Base-by-base conservation (phyloP, 2,329 filamentous ascomycete species). In the Chaetomium globosum region DNA sequence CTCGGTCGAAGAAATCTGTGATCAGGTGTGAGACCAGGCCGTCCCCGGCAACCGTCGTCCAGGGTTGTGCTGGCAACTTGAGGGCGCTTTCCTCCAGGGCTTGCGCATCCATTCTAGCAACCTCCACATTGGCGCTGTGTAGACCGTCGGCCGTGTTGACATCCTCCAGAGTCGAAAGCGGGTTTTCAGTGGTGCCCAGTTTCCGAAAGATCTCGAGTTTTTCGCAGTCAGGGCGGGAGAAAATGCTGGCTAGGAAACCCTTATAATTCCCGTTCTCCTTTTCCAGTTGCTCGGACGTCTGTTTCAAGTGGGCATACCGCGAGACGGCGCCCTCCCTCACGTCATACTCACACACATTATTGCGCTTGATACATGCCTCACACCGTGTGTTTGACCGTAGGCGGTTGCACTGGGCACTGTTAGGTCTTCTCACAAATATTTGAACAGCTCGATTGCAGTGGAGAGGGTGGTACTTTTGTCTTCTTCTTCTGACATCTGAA, bases 11-110 rank as follows among this genome's bases (percentile, higher is more conserved):
- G 61, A 74, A 76, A 23, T 70, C 68, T 49, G 74, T 72, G 3
- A 76, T 67, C 8, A 76, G 68, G 61, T 73, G 69, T 6, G 75
- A 76, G 0, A 76, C 74, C 16, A 76, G 31, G 0, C 74, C 74
- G 36, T 76, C 74, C 4, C 71, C 70, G 16, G 70, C 74, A 16
- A 76, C 66, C 2, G 59, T 60, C 1, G 75, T 76, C 74, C 75
- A 76, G 7, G 74, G 74, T 16, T 67, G 70, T 19, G 74, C 71
- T 16, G 71, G 70, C 0, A 75, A 72, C 13, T 68, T 69, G 51
- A 75, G 67, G 1, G 61, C 46, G 62, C 71, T 73, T 26, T 26
- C 58, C 33, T 66, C 63, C 23, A 70, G 55, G 2, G 70, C 66
- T 12, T 67, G 61, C 30, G 64, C 58, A 36, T 71, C 67, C 30